phyloP scores from a whole-genome alignment of 2,329 filamentous ascomycete genomes.

The Leptoxyphium fumago region DNA sequence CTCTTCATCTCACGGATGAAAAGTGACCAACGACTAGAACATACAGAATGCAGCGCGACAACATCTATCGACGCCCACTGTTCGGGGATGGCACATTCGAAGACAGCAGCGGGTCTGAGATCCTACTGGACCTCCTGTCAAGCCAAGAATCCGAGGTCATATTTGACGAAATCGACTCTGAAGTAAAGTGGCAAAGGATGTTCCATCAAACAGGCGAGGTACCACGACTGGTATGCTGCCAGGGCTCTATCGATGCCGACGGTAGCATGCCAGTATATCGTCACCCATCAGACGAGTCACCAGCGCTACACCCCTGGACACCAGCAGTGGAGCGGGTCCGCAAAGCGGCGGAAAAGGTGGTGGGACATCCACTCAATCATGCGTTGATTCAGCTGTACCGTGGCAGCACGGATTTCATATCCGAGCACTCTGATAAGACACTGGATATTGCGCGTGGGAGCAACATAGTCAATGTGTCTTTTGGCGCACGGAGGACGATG shows the following conservation, averaged over 20 bases:
- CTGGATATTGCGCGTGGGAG: constrained; percentile 71
- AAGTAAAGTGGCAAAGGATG: constrained; percentile 85
- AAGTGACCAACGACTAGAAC: background rate
- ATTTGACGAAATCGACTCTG: constrained; percentile 56
- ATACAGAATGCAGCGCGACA: too few species aligned
- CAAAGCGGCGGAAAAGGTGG: constrained; percentile 49
- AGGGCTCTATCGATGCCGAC: constrained; percentile 56
- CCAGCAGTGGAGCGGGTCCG: constrained; percentile 56
- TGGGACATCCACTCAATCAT: constrained; percentile 78
- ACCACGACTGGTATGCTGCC: constrained; percentile 78
- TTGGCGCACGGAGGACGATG: constrained; percentile 89
- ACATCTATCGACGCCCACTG: constrained; percentile 4
- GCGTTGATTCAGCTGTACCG: constrained; percentile 88
- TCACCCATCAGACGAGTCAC: constrained; percentile 79
- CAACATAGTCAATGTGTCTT: constrained; percentile 80
- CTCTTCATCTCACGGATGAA: background rate
- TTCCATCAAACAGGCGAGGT: constrained; percentile 83
- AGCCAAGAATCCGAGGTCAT: constrained; percentile 33
- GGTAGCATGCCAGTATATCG: constrained; percentile 81
- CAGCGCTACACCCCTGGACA: constrained; percentile 62
- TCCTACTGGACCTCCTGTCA: constrained; percentile 58
- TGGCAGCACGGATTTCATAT: constrained; percentile 79
- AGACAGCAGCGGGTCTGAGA: constrained; percentile 56
- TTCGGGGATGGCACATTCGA: constrained; percentile 13
- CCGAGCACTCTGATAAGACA: constrained; percentile 94